Evolutionary conservation across 2,329 filamentous ascomycete genomes (phyloP).

Genomic region (Aspergillus neoniger): DNA sequence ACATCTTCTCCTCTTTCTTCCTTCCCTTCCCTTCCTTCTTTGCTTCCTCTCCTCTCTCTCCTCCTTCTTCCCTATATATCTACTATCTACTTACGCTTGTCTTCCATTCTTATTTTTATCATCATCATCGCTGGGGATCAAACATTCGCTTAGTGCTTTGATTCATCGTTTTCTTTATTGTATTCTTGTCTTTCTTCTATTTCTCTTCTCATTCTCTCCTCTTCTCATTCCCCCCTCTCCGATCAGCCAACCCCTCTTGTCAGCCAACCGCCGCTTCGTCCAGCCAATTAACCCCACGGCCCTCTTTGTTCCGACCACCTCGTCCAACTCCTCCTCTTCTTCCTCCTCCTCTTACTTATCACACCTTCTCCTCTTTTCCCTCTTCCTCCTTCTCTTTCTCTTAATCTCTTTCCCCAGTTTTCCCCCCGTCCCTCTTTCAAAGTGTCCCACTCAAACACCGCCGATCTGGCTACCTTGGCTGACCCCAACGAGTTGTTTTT

Average conservation of each 20-base stretch:
- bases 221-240: neutral
- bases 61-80: neutral
- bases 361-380: slow-evolving; percentile 6
- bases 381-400: slow-evolving; percentile 6
- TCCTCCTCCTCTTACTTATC: neutral
- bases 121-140: neutral
- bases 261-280: slow-evolving; percentile 16
- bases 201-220: too few species aligned
- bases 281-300: slow-evolving; percentile 17
- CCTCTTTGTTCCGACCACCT: slow-evolving; percentile 17
- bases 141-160: slow-evolving; percentile 7
- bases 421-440: slow-evolving; percentile 16
- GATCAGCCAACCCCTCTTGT: slow-evolving; percentile 17
- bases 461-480: slow-evolving; percentile 41
- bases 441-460: slow-evolving; percentile 25
- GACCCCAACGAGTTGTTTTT: slow-evolving; percentile 45
- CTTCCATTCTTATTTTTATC: neutral
- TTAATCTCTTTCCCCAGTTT: slow-evolving; percentile 5
- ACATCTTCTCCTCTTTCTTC: slow-evolving; percentile 4
- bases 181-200: neutral
- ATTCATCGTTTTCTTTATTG: neutral
- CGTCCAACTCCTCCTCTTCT: neutral
- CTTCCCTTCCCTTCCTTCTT: slow-evolving; percentile 9
- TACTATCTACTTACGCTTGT: slow-evolving; percentile 7
- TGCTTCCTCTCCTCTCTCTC: slow-evolving; percentile 5